Percentiles rank a stretch among this genome's conserved stretches.
Conservation (phyloP, 2,329 filamentous ascomycete genomes). For the Claviceps sp. region DNA sequence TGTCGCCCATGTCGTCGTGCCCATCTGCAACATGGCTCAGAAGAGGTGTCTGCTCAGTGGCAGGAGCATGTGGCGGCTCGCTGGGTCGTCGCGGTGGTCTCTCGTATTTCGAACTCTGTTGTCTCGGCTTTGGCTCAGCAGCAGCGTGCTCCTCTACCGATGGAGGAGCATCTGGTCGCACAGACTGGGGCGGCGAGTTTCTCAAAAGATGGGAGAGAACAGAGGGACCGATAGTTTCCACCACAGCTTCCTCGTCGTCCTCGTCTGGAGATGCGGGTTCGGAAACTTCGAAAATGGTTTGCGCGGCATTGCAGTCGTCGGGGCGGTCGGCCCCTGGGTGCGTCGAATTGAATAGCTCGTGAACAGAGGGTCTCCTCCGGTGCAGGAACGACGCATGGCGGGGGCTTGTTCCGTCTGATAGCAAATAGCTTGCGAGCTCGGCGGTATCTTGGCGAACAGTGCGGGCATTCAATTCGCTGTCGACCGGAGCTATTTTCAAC, state of each 20-base stretch:
- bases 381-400: constrained; percentile 34
- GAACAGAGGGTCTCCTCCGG: constrained; percentile 16
- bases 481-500: constrained; percentile 33
- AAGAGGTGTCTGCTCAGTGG: constrained; percentile 35
- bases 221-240: constrained; percentile 21
- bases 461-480: constrained; percentile 61
- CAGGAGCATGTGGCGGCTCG: constrained; percentile 5
- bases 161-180: constrained; percentile 6
- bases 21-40: constrained; percentile 22
- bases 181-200: constrained; percentile 31
- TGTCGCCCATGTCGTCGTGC: constrained; percentile 23
- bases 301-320: constrained; percentile 20
- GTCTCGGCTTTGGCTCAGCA: constrained; percentile 1
- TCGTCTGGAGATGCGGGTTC: constrained; percentile 26
- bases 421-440: constrained; percentile 69
- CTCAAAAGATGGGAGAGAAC: constrained; percentile 37
- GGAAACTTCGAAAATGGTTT: constrained; percentile 47
- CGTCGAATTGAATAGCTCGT: constrained; percentile 15
- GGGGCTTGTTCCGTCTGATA: constrained; percentile 46
- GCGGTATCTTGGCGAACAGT: constrained; percentile 78
- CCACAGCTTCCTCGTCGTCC: constrained; percentile 5
- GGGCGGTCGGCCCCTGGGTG: constrained; percentile 10
- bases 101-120: background rate
- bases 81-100: constrained; percentile 5
- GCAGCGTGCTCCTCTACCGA: background rate